A percentile compares a stretch with the other conserved stretches of the same genome.
Conservation (phyloP, 495 filamentous ascomycete genomes). For the Penicillium malachiteum region DNA sequence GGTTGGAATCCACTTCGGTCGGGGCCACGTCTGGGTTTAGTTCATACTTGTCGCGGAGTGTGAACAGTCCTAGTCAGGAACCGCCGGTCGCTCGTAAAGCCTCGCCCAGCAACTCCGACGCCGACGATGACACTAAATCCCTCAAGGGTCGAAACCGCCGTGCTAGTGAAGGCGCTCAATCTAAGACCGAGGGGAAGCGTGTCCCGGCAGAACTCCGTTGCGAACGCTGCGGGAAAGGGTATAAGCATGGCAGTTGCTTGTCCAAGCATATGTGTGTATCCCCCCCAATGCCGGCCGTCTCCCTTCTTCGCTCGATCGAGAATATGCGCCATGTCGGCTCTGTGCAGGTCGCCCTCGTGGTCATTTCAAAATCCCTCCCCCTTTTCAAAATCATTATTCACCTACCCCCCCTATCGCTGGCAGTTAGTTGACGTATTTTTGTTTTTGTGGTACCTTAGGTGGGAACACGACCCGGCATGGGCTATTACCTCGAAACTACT, state of each 20-base stretch:
- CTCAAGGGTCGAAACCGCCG: conserved; percentile 72
- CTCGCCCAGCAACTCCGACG: conserved; percentile 48
- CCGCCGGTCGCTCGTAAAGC: conserved; percentile 51
- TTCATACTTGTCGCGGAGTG: conserved; percentile 45
- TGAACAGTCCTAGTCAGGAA: conserved; percentile 55
- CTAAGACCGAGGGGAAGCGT: conserved; percentile 76
- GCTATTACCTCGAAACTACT: conserved; percentile 94
- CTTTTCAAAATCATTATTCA: conserved; percentile 7
- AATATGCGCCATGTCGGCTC: conserved; percentile 47
- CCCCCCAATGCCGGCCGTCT: conserved; percentile 38
- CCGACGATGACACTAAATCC: conserved; percentile 53
- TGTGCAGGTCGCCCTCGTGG: conserved; percentile 50
- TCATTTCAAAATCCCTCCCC: conserved; percentile 27
- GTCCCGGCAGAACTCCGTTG: conserved; percentile 84
- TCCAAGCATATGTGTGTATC: conserved; percentile 99
- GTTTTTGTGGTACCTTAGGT: conserved; percentile 64
- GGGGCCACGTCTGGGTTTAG: conserved; percentile 36
- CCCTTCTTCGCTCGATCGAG: conserved; percentile 32
- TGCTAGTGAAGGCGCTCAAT: conserved; percentile 82
- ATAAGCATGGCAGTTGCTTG: conserved; percentile 99
- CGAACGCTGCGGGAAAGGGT: conserved; percentile 98
- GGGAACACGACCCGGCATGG: conserved; percentile 99
- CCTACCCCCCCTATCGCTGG: conserved; percentile 7
- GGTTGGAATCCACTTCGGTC: conserved; percentile 44
- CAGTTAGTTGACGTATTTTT: conserved; percentile 42